Conservation (phyloP, 441 rosid genomes). For the Pelargonium exstipulatum region DNA sequence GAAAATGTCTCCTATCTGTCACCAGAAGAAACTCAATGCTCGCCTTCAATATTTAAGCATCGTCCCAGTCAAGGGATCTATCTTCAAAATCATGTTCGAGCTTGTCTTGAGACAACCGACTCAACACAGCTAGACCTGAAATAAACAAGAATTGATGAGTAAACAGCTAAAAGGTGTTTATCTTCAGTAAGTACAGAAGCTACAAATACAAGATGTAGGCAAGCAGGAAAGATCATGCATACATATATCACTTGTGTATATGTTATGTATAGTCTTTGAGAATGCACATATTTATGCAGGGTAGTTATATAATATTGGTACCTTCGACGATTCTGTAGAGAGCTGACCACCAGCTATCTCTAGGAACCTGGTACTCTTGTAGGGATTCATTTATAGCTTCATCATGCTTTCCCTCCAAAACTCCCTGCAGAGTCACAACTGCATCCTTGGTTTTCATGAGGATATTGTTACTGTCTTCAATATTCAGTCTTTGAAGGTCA, state of each 20-base stretch:
- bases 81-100: slow-evolving; percentile 45
- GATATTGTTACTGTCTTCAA: slow-evolving; percentile 54
- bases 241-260: not conserved
- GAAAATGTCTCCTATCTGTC: not conserved
- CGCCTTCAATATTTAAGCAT: slow-evolving; percentile 6
- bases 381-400: slow-evolving; percentile 65
- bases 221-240: not conserved
- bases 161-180: not conserved
- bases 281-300: not conserved
- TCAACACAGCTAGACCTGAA: slow-evolving; percentile 81
- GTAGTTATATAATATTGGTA: slow-evolving; percentile 18
- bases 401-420: slow-evolving; percentile 83
- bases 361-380: slow-evolving; percentile 45
- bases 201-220: not conserved
- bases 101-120: slow-evolving; percentile 53
- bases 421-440: slow-evolving; percentile 67
- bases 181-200: not conserved
- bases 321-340: slow-evolving; percentile 91
- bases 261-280: not conserved
- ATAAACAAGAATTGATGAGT: not conserved
- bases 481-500: slow-evolving; percentile 69
- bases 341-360: slow-evolving; percentile 93
- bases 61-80: slow-evolving; percentile 56
- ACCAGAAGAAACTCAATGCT: not conserved
- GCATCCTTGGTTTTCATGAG: slow-evolving; percentile 87